These are phyloP conservation scores for Rhipidocladum racemiflorum DNA, from an alignment of 176 grass and related monocot genomes.

Conservation along the genomic window DNA sequence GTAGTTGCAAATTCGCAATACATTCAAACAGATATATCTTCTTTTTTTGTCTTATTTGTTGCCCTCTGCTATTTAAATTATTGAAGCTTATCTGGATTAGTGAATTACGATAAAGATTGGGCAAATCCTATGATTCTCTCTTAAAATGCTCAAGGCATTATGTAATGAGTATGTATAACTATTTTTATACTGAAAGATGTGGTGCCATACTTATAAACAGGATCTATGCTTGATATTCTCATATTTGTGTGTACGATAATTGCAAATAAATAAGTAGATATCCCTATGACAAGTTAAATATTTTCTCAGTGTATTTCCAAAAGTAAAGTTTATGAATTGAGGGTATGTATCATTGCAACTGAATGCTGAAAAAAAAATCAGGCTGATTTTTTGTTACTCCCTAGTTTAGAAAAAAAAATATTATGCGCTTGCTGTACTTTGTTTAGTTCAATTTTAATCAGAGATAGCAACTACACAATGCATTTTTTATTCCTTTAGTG, in stretches of 20 bases:
- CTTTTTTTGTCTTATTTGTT: background rate
- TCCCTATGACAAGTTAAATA: background rate
- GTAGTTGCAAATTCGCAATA: background rate
- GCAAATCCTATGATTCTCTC: background rate
- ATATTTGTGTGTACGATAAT: background rate
- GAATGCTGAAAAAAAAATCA: constrained; percentile 5
- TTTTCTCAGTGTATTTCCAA: background rate
- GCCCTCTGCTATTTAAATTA: background rate
- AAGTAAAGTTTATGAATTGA: constrained; percentile 1
- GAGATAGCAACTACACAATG: background rate
- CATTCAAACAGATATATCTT: background rate
- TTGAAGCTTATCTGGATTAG: background rate
- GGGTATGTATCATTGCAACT: constrained; percentile 7
- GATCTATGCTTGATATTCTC: background rate
- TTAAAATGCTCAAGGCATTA: background rate
- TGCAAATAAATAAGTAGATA: background rate
- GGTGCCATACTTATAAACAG: background rate
- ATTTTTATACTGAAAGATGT: constrained; percentile 14
- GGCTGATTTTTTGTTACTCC: background rate
- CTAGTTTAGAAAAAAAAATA: background rate
- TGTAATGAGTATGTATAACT: background rate
- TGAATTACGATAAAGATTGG: background rate
- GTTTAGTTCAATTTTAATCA: background rate
- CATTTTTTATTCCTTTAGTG: background rate
- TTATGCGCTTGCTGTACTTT: too few relatives aligned